Evolutionary conservation across 345 rosid genomes (phyloP), one percentile per base, ranked within the genome.

Genomic region (Jatropha curcas): DNA sequence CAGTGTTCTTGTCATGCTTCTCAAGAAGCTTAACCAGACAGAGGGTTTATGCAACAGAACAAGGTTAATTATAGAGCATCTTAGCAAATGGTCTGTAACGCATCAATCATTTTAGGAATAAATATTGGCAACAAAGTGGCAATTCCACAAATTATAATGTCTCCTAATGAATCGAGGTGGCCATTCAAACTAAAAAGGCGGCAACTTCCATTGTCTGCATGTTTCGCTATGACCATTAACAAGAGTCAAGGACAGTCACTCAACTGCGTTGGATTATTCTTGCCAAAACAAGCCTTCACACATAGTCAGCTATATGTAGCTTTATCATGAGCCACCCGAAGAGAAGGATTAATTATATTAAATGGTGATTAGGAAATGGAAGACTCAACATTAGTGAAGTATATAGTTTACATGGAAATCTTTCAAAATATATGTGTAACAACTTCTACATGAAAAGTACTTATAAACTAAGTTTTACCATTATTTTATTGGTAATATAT

Each of bases 21-120:
- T 74, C 4, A 46, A 51, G 11, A 74, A 74, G 25, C 14, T 74
- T 3, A 46, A 67, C 39, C 67, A 45, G 31, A n/a, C 57, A 0
- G 5, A 4, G 0, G 59, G 72, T 1, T 13, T 57, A 7, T 74
- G 77, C 9, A 74, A 74, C 58, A 67, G 50, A 0, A 67, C 67
- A 43, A 31, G 77, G 19, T 19, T 55, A 4, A 55, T 55, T 22
- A 4, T 55, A 4, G 24, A 20, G 4, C 30, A 22, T n/a, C n/a
- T n/a, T 0, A 30, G 59, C 1, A 3, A 55, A 55, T 9, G 59
- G 59, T 55, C 17, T 22, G 30, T 55, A 28, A 55, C 0, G 28
- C 12, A 2, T 14, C 7, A 55, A 55, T 55, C 1, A 55, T 55
- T 1, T 2, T 7, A 0, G 30, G 59, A 22, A 22, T 8, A 2